Evolutionary conservation across 495 filamentous ascomycete genomes (phyloP).

Genomic region (Daldinia grandis): DNA sequence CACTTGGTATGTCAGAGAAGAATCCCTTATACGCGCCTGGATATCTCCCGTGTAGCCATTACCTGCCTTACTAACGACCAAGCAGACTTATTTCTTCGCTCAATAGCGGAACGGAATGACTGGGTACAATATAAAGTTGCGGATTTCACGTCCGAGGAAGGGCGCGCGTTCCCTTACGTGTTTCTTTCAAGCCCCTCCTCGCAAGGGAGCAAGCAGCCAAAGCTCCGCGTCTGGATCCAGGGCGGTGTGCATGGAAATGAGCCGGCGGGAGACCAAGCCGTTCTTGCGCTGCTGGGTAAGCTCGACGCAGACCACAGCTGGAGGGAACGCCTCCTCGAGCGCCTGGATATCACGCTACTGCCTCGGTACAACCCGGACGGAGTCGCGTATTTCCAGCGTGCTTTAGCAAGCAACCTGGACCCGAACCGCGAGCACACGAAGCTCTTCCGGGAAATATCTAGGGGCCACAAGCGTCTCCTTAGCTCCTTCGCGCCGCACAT

Average conservation of each 20-base stretch:
- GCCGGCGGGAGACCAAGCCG: constrained; percentile 43
- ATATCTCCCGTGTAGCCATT: background rate
- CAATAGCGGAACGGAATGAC: constrained; percentile 32
- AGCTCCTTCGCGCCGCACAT: constrained; percentile 46
- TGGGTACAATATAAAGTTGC: constrained; percentile 38
- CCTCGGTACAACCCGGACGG: constrained; percentile 46
- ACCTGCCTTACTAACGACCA: background rate
- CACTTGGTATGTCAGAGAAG: constrained; percentile 29
- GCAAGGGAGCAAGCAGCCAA: background rate
- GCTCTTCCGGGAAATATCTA: constrained; percentile 43
- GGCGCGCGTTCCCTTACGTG: constrained; percentile 41
- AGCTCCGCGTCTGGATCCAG: constrained; percentile 45
- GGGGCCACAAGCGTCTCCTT: constrained; percentile 45
- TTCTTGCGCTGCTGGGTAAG: constrained; percentile 43
- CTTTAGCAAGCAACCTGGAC: constrained; percentile 47
- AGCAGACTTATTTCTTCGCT: constrained; percentile 34
- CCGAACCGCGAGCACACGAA: constrained; percentile 50
- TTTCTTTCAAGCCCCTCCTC: constrained; percentile 24
- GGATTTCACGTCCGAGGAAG: constrained; percentile 44
- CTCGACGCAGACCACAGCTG: constrained; percentile 35
- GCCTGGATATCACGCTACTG: constrained; percentile 38
- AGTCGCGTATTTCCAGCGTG: constrained; percentile 46
- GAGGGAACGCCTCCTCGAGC: constrained; percentile 30
- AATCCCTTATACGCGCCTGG: background rate
- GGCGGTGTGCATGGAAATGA: constrained; percentile 46